phyloP scores from a whole-genome alignment of 2,329 filamentous ascomycete species.

The Arthrobotrys musiformis region DNA sequence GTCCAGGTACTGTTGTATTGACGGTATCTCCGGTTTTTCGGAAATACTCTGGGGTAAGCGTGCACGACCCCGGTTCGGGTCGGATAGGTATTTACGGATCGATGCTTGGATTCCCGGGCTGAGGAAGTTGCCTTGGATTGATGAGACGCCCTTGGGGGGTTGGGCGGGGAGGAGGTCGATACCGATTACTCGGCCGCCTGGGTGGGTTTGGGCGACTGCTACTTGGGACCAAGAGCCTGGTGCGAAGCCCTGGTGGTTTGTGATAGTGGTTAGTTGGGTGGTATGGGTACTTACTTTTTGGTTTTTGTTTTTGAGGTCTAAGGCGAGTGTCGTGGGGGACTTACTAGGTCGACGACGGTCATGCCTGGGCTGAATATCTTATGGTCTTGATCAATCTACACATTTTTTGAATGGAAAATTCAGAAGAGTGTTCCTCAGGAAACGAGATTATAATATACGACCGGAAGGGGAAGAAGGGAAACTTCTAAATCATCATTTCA shows the following conservation, averaged over 20 bases:
- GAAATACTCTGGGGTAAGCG: conserved; percentile 58
- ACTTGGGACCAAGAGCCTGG: conserved; percentile 79
- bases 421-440: too few relatives aligned
- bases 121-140: conserved; percentile 94
- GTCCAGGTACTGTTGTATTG: conserved; percentile 64
- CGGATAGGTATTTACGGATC: conserved; percentile 72
- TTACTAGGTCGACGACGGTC: conserved; percentile 88
- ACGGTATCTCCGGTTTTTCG: background rate
- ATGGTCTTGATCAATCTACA: conserved; percentile 77
- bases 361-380: conserved; percentile 80
- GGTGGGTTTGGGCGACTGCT: conserved; percentile 79
- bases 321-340: conserved; percentile 59
- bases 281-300: background rate
- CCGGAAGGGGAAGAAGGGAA: too few relatives aligned
- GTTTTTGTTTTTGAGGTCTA: background rate
- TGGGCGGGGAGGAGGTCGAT: conserved; percentile 94
- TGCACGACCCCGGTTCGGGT: conserved; percentile 70
- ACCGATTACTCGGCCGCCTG: conserved; percentile 82
- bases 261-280: background rate
- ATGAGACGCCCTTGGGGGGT: conserved; percentile 89
- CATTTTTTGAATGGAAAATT: background rate
- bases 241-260: conserved; percentile 80
- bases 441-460: background rate
- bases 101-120: conserved; percentile 70
- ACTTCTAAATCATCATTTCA: background rate